Percentiles rank a stretch among this genome's conserved stretches.
Conservation (phyloP, 2,329 filamentous ascomycete genomes). For the Trichophyton equinum region DNA sequence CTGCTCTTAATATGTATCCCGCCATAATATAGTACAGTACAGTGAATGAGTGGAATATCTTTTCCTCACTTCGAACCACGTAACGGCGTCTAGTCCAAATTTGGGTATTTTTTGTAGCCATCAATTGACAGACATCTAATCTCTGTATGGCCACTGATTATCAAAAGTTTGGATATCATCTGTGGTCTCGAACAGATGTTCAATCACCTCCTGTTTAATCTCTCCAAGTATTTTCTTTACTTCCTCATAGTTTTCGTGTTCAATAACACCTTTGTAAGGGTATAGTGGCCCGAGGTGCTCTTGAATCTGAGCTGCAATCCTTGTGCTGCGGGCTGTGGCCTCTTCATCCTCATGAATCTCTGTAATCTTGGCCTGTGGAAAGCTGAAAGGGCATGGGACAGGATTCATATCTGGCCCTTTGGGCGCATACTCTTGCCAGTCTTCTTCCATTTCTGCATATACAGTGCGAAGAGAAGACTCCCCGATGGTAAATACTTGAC, state of each 20-base stretch:
- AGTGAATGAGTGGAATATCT: too few species aligned
- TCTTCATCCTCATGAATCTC: slow-evolving; percentile 6
- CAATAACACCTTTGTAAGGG: slow-evolving; percentile 9
- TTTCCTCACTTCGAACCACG: too few species aligned
- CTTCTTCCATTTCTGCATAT: neutral
- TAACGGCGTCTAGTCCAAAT: neutral
- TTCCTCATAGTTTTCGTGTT: slow-evolving; percentile 8
- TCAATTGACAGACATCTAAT: neutral
- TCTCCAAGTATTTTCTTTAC: slow-evolving; percentile 5
- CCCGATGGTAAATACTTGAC: slow-evolving; percentile 17
- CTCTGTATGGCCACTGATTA: neutral
- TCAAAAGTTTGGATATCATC: neutral
- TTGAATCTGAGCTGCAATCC: slow-evolving; percentile 3
- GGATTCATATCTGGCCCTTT: neutral
- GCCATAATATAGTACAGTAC: too few species aligned
- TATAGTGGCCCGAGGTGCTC: slow-evolving; percentile 4
- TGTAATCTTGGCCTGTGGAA: neutral
- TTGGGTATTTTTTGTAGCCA: neutral
- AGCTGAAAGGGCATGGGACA: slow-evolving; percentile 3
- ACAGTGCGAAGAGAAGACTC: slow-evolving; percentile 22
- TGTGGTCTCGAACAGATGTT: neutral
- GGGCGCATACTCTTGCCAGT: neutral
- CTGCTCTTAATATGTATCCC: too few species aligned
- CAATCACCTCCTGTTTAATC: slow-evolving; percentile 7
- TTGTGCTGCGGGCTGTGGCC: slow-evolving; percentile 4